Percentiles rank a stretch among this genome's conserved stretches.
phyloP scores from a whole-genome alignment of 768 basidiomycete genomes.

The Suillus occidentalis region DNA sequence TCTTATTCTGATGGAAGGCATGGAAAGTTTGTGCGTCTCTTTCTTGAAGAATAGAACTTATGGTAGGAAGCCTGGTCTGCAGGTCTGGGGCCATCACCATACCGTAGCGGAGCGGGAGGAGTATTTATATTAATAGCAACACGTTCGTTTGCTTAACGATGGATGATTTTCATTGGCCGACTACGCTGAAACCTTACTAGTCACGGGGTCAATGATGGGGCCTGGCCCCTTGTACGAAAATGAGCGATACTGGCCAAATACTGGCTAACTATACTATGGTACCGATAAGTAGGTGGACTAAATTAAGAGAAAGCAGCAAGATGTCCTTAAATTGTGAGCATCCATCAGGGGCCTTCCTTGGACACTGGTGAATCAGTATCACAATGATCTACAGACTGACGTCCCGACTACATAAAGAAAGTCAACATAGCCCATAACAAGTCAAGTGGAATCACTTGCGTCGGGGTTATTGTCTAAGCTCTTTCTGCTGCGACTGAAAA shows the following conservation, averaged over 20 bases:
- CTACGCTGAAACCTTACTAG: neutral
- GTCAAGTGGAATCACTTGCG: constrained; percentile 14
- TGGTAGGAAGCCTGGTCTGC: neutral
- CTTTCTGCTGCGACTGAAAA: constrained; percentile 28
- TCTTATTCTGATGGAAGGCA: constrained; percentile 54
- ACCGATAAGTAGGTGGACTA: neutral
- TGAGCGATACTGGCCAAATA: neutral
- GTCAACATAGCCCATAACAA: neutral
- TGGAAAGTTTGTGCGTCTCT: constrained; percentile 15
- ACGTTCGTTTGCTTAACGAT: neutral
- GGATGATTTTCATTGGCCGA: too few relatives aligned
- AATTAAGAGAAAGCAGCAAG: neutral
- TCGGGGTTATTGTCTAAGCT: constrained; percentile 2
- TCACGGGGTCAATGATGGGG: neutral
- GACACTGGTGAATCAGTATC: neutral
- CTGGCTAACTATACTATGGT: neutral
- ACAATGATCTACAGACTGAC: neutral
- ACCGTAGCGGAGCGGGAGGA: neutral
- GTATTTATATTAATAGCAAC: neutral
- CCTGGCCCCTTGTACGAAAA: neutral
- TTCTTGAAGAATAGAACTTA: neutral
- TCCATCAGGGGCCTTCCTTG: neutral
- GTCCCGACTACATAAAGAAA: neutral
- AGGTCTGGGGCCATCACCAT: neutral
- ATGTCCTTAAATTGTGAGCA: neutral